phyloP scores from a whole-genome alignment of 2,329 filamentous ascomycete genomes.

The Sporothrix brasiliensis region DNA sequence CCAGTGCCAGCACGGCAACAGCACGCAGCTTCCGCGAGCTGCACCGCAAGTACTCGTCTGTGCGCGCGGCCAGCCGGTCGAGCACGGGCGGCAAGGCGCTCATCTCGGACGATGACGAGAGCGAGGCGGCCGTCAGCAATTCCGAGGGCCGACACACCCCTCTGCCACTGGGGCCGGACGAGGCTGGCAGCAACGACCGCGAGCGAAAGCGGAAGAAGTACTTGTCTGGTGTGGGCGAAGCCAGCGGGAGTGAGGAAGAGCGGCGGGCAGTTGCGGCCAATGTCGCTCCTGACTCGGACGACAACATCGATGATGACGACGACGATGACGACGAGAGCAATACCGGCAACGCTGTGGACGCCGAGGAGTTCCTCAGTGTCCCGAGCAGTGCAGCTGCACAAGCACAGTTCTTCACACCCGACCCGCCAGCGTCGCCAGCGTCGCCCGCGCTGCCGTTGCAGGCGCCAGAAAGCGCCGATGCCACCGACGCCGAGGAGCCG shows the following conservation, averaged over 20 bases:
- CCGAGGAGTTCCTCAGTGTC: conserved; percentile 39
- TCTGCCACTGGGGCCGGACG: conserved; percentile 53
- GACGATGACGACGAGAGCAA: conserved; percentile 39
- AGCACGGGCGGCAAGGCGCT: conserved; percentile 28
- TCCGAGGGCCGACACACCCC: conserved; percentile 62
- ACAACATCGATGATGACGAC: conserved; percentile 43
- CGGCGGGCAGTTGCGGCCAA: conserved; percentile 33
- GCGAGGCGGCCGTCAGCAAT: conserved; percentile 62
- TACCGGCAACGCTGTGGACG: conserved; percentile 35
- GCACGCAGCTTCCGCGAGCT: conserved; percentile 66
- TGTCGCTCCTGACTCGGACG: conserved; percentile 34
- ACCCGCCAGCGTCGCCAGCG: conserved; percentile 44
- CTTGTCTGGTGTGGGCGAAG: conserved; percentile 31
- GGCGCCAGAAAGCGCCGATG: not conserved
- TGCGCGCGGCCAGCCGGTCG: conserved; percentile 49
- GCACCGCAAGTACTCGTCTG: conserved; percentile 61
- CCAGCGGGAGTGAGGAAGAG: conserved; percentile 29
- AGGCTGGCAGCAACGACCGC: conserved; percentile 38
- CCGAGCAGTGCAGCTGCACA: conserved; percentile 41
- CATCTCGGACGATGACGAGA: conserved; percentile 60
- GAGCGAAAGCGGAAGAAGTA: conserved; percentile 36
- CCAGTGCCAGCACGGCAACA: conserved; percentile 68
- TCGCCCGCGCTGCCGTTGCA: not conserved
- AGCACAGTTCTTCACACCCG: conserved; percentile 49
- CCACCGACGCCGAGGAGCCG: not conserved